Base-by-base conservation (phyloP, 169 alveolate species). In the Plasmodium falciparum region DNA sequence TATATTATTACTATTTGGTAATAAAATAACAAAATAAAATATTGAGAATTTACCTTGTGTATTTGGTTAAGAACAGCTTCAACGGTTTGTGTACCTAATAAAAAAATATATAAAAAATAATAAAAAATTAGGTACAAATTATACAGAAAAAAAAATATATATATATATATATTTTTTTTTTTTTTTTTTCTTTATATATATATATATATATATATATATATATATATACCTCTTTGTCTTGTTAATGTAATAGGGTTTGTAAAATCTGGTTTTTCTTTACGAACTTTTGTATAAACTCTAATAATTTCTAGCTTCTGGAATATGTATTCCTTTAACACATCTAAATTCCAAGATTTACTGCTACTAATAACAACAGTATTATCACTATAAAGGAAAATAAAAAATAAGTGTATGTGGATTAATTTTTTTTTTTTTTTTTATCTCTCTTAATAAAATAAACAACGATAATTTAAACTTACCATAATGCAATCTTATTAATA, bases 201-300 rank as follows among this genome's bases (percentile, higher is more conserved):
- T n/a, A n/a, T n/a, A n/a, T n/a, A n/a, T n/a, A n/a, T n/a, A n/a
- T n/a, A n/a, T n/a, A 17, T 74, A 45, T 83, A 26, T 33, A 26
- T 26, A 26, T 3, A 33, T 33, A 33, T 71, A 73, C 98, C 95
- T 47, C 95, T 92, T 66, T 96, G 97, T 26, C 93, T 92, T 11
- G 95, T 96, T 54, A 98, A 70, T 50, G 98, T 97, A 52, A 98
- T 97, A 39, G 99, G 99, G 15, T 97, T 98, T 22, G 96, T 95
- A 93, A 96, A 98, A 89, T 98, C 99, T 6, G 99, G 99, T 39
- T 95, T 95, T 73, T 96, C 97, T 58, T 99, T 99, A 94, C 97
- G 98, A 63, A 99, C 99, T 93, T 99, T 99, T 45, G 99, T 98
- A 95, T 98, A 99, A 45, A 98, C 90, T 54, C 95, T 88, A 88